Conservation (phyloP, 495 filamentous ascomycete species). For the Xylaria scruposa region DNA sequence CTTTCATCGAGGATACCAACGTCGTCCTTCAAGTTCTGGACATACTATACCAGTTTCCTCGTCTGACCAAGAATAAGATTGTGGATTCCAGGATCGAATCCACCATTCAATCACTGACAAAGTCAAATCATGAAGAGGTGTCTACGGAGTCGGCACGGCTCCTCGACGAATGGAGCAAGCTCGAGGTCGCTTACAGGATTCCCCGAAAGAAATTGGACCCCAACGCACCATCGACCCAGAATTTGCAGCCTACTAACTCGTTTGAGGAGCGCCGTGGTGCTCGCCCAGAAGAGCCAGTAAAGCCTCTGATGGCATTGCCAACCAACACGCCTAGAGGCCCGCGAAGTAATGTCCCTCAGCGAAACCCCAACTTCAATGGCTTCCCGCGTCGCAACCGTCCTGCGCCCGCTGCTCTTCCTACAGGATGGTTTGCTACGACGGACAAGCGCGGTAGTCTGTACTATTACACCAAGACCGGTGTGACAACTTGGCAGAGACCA, state of each 20-base stretch:
- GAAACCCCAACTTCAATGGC: conserved; percentile 63
- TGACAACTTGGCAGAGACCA: conserved; percentile 81
- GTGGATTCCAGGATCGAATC: conserved; percentile 94
- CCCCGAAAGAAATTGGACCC: conserved; percentile 71
- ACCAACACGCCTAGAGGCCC: conserved; percentile 69
- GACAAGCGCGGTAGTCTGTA: conserved; percentile 73
- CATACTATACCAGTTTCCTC: conserved; percentile 86
- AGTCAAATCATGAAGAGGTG: conserved; percentile 75
- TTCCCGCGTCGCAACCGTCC: conserved; percentile 62
- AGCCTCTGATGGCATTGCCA: conserved; percentile 46
- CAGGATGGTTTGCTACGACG: conserved; percentile 79
- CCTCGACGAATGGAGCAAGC: conserved; percentile 83
- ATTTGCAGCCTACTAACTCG: conserved; percentile 53
- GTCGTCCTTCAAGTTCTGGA: conserved; percentile 88
- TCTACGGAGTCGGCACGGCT: conserved; percentile 71
- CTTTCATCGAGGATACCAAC: conserved; percentile 87
- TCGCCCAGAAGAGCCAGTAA: conserved; percentile 61
- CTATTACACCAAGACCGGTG: conserved; percentile 78
- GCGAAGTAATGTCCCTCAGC: conserved; percentile 67
- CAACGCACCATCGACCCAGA: conserved; percentile 40
- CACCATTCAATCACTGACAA: conserved; percentile 73
- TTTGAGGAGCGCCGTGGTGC: conserved; percentile 71
- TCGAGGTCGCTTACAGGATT: conserved; percentile 94
- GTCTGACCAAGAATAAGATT: conserved; percentile 96
- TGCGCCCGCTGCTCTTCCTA: conserved; percentile 66